Conservation (phyloP, 768 basidiomycete genomes). For the Floccularia luteovirens region DNA sequence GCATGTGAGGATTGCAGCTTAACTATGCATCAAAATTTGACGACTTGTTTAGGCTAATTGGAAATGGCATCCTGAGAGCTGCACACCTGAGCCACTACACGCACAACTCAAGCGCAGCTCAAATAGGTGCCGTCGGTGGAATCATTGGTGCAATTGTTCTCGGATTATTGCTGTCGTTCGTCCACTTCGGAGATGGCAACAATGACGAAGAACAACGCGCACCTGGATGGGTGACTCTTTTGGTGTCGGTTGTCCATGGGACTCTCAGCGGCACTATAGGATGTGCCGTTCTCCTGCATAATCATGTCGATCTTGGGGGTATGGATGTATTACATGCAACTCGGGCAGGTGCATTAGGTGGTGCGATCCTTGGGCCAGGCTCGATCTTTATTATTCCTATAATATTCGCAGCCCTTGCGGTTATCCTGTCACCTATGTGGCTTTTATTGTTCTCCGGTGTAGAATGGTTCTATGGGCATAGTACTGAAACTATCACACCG, state of each 20-base stretch:
- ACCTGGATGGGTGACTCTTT: slow-evolving; percentile 8
- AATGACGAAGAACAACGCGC: neutral
- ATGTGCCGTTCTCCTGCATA: slow-evolving; percentile 9
- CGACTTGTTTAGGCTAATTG: too few relatives aligned
- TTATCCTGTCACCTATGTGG: slow-evolving; percentile 13
- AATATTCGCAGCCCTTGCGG: slow-evolving; percentile 6
- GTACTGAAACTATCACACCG: slow-evolving; percentile 12
- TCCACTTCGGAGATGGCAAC: slow-evolving; percentile 3
- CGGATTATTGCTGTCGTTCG: slow-evolving; percentile 6
- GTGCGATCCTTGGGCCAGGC: slow-evolving; percentile 12
- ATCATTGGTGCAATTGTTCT: slow-evolving; percentile 7
- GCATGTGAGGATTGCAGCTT: too few relatives aligned
- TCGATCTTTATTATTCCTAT: slow-evolving; percentile 8
- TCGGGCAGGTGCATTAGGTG: slow-evolving; percentile 17
- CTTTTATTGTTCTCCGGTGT: slow-evolving; percentile 13
- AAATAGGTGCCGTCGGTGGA: slow-evolving; percentile 14
- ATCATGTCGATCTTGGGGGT: slow-evolving; percentile 11
- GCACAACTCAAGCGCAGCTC: slow-evolving; percentile 9
- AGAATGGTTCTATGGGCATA: slow-evolving; percentile 11
- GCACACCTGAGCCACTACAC: slow-evolving; percentile 11
- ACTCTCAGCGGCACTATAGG: slow-evolving; percentile 14
- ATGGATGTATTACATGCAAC: slow-evolving; percentile 17
- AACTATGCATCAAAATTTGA: too few relatives aligned
- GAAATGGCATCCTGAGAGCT: neutral
- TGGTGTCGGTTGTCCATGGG: slow-evolving; percentile 3